Evolutionary conservation across 1,284 basidiomycete genomes (phyloP).

Genomic region (Malassezia caprae): DNA sequence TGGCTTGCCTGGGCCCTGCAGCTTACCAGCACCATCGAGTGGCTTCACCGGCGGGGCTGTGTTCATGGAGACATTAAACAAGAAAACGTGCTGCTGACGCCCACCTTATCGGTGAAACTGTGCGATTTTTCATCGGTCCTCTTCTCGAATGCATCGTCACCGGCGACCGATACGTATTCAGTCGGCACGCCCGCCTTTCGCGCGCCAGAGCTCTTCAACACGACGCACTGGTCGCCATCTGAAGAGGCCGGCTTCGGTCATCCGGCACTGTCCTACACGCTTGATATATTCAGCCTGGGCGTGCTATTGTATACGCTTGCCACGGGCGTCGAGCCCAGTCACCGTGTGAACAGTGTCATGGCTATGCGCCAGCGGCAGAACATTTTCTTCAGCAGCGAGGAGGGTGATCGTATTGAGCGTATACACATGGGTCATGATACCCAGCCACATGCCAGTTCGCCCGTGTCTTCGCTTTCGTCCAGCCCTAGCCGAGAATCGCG

Average conservation of each 20-base stretch:
- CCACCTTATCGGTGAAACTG: constrained; percentile 34
- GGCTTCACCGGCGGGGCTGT: constrained; percentile 36
- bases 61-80: constrained; percentile 45
- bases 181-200: constrained; percentile 45
- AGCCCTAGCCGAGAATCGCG: not conserved
- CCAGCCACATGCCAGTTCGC: not conserved
- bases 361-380: constrained; percentile 43
- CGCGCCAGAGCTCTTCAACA: constrained; percentile 40
- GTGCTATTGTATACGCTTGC: constrained; percentile 44
- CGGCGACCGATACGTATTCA: constrained; percentile 32
- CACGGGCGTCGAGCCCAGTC: constrained; percentile 35
- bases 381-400: constrained; percentile 40
- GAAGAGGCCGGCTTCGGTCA: constrained; percentile 35
- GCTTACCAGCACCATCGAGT: constrained; percentile 29
- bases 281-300: constrained; percentile 42
- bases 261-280: constrained; percentile 29
- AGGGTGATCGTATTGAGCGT: constrained; percentile 35
- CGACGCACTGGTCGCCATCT: constrained; percentile 27
- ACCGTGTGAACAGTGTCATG: constrained; percentile 32
- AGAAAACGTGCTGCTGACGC: constrained; percentile 41
- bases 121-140: constrained; percentile 47
- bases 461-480: not conserved
- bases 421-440: constrained; percentile 9
- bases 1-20: constrained; percentile 39
- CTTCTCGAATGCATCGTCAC: constrained; percentile 33